Base-by-base conservation (phyloP, 805 yeast species). In the Wickerhamiella kurtzmanii region DNA sequence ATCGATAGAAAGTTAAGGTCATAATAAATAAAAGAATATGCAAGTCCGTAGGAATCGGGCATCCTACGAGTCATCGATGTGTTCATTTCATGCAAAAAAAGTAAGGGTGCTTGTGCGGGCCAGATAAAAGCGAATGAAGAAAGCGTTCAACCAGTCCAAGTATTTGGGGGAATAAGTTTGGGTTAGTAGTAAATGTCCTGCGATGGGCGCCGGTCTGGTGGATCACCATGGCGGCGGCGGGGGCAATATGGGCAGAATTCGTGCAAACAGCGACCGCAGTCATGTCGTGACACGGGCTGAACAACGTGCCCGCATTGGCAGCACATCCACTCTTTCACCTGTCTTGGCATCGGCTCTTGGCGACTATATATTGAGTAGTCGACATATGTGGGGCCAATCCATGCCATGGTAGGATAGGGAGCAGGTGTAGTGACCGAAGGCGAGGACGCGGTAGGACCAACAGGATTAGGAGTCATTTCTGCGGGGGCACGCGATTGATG, bases 271-370 rank as follows among this genome's bases (percentile, higher is more conserved):
- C 64, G 53, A 1, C 55, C 50, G 45, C 64, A 61, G 44, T 60
- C 63, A 43, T 54, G 54, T 11, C 63, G 47, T 15, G 48, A 48
- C 11, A 57, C 59, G 16, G 60, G 62, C 16, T 52, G 49, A 13
- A 56, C 61, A 46, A 60, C 61, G 43, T 54, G 56, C 18, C 57
- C 64, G 39, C 64, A 61, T 43, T 60, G 60, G 52, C 64, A 61
- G 54, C 64, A 61, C 55, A 60, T 59, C 64, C 64, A 60, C 39
- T 60, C 62, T n/a, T 57, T 52, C 35, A 61, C 57, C 13, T 40
- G 46, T 4, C 41, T 22, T 4, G 37, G 41, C 9, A 37, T 16
- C 55, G 32, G 32, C 11, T 25, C 32, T 11, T 25, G 32, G 9
- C 32, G 32, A 11, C 9, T 25, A 25, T 25, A 25, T 25, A 25